Base-by-base conservation (phyloP, 192 early-diverging fungal species). In the Gigaspora rosea region DNA sequence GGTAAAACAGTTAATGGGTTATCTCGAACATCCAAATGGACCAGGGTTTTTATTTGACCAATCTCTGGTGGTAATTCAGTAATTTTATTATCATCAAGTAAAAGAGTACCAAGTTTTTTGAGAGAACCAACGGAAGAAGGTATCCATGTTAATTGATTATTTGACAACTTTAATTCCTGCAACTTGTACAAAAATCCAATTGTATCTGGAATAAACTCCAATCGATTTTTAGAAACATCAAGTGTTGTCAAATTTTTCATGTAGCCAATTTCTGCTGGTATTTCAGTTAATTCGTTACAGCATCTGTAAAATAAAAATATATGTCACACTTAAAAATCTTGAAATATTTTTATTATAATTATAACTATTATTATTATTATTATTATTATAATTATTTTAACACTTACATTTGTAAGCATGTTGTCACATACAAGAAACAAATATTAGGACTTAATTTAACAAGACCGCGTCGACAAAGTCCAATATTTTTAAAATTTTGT, bases 181-280 rank as follows among this genome's bases (percentile, higher is more conserved):
- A 96, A 81, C 50, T 90, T 90, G 10, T 86, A 79, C 16, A 96
- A 85, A 56, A 83, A 78, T 10, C 85, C 86, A 71, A 96, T 89
- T 0, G 90, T 90, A 41, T 90, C 87, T 3, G 95, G 95, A 0
- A 96, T 79, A 11, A 36, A 52, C 6, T 80, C 81, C 8, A 96
- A 80, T 27, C 76, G 82, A 82, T 96, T 96, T 52, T 85, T 81
- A 15, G 91, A 83, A 3, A 95, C 74, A 62, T 90, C 86, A 12
- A 95, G 85, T 7, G 81, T 76, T 8, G 82, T 86, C n/a, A 96
- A 78, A 78, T 90, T 90, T 49, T 86, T 83, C 70, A 96, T 78
- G 65, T 91, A 89, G 8, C 93, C 93, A 68, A 96, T 90, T 68
- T 92, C 88, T 4, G 86, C 78, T 32, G 95, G 95, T 73, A 96